Evolutionary conservation across 2,329 filamentous ascomycete genomes (phyloP).

Genomic region (Ascochyta rabiei): DNA sequence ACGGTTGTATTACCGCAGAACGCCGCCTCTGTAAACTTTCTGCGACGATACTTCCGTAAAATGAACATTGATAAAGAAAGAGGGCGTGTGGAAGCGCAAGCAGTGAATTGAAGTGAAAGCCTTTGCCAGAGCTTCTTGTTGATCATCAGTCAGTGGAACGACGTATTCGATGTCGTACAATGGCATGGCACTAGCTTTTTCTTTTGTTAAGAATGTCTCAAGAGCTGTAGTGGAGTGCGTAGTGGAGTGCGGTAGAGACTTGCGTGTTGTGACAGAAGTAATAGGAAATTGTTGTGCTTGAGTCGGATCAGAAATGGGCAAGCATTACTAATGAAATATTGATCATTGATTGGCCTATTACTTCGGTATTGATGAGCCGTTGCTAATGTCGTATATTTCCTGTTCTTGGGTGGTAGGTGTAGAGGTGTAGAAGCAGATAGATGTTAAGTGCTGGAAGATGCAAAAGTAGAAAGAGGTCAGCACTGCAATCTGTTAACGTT

Average conservation of each 20-base stretch:
- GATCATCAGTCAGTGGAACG: not conserved
- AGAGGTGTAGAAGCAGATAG: not conserved
- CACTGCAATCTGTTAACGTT: not conserved
- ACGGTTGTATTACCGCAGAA: constrained; percentile 2
- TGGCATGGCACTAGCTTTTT: not conserved
- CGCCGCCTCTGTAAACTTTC: constrained; percentile 1
- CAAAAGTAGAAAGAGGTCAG: not conserved
- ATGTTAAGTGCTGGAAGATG: not conserved
- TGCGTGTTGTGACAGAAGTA: not conserved
- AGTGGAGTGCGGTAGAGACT: not conserved
- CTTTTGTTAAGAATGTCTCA: too few relatives aligned
- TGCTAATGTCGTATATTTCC: not conserved
- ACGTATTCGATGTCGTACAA: constrained; percentile 9
- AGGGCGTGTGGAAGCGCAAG: constrained; percentile 5
- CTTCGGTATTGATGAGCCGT: not conserved
- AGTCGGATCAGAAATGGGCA: not conserved
- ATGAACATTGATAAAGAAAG: constrained; percentile 6
- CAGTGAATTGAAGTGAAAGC: not conserved
- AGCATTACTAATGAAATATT: not conserved
- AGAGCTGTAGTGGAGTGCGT: not conserved
- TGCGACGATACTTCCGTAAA: constrained; percentile 3
- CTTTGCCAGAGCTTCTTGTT: constrained; percentile 4
- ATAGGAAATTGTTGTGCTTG: not conserved
- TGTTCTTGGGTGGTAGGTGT: not conserved
- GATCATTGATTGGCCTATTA: not conserved